Conservation (phyloP, 768 basidiomycete species). For the Tulasnella sp. region DNA sequence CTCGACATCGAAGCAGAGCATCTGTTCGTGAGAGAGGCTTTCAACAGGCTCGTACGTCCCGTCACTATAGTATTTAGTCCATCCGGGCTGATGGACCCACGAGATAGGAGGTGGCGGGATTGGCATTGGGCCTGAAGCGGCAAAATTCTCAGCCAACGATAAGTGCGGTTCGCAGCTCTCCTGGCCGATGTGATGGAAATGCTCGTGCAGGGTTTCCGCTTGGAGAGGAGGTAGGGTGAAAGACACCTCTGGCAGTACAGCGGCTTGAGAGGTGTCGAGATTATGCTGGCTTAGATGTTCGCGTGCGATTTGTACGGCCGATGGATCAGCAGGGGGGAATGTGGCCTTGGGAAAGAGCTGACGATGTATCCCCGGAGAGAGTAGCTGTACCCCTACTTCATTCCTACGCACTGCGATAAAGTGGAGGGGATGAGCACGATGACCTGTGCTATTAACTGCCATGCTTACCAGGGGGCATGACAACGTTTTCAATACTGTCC, state of each 20-base stretch:
- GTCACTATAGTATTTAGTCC: constrained; percentile 80
- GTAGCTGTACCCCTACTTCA: constrained; percentile 84
- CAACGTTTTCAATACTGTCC: too few species aligned
- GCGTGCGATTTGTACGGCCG: constrained; percentile 62
- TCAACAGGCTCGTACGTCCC: constrained; percentile 66
- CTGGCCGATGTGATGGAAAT: constrained; percentile 73
- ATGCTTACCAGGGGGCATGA: too few species aligned
- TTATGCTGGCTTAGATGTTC: constrained; percentile 74
- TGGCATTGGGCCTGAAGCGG: constrained; percentile 25
- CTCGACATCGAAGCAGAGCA: constrained; percentile 90
- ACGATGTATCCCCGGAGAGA: constrained; percentile 65
- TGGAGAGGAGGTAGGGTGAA: constrained; percentile 80
- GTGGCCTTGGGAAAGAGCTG: constrained; percentile 69
- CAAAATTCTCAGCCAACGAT: constrained; percentile 49
- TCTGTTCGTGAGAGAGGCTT: constrained; percentile 52
- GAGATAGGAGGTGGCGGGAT: constrained; percentile 51
- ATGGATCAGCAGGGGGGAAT: constrained; percentile 47
- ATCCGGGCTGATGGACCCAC: constrained; percentile 56
- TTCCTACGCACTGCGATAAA: constrained; percentile 42
- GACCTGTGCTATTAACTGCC: too few species aligned
- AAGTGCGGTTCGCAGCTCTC: constrained; percentile 68
- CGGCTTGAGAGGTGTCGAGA: constrained; percentile 68
- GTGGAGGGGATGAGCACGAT: too few species aligned
- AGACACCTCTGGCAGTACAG: constrained; percentile 61
- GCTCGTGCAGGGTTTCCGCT: constrained; percentile 71